phyloP scores from a whole-genome alignment of 2,329 filamentous ascomycete species.

The Pyrenophora seminiperda region DNA sequence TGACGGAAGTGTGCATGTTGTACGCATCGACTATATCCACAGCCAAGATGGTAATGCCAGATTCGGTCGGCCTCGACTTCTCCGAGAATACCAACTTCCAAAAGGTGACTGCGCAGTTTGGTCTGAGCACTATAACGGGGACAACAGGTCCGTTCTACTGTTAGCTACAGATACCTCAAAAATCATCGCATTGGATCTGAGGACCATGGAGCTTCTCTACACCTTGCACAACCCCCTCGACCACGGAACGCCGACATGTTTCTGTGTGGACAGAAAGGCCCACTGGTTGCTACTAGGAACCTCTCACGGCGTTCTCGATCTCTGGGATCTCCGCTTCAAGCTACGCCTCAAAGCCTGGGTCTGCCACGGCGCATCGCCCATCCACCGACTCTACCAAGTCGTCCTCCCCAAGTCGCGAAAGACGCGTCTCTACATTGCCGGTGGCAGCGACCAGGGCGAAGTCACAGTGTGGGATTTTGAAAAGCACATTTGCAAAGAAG shows the following conservation, averaged over 20 bases:
- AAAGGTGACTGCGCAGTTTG: slow-evolving; percentile 79
- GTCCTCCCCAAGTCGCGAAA: slow-evolving; percentile 69
- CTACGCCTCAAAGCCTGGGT: slow-evolving; percentile 88
- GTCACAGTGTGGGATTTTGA: slow-evolving; percentile 96
- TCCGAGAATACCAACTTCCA: slow-evolving; percentile 76
- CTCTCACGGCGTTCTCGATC: slow-evolving; percentile 85
- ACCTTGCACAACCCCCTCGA: slow-evolving; percentile 84
- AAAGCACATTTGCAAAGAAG: slow-evolving; percentile 83
- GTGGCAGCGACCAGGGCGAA: slow-evolving; percentile 84
- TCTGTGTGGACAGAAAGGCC: slow-evolving; percentile 81
- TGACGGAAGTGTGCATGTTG: slow-evolving; percentile 81
- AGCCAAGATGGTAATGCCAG: slow-evolving; percentile 61
- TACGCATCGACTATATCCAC: slow-evolving; percentile 75
- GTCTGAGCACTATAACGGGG: slow-evolving; percentile 88
- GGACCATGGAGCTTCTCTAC: slow-evolving; percentile 83
- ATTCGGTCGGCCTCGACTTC: slow-evolving; percentile 76
- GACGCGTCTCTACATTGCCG: slow-evolving; percentile 85
- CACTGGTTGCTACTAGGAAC: slow-evolving; percentile 94
- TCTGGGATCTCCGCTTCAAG: slow-evolving; percentile 97
- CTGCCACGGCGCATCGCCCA: slow-evolving; percentile 76
- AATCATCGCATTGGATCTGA: slow-evolving; percentile 81
- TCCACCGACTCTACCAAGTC: slow-evolving; percentile 70
- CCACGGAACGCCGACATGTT: slow-evolving; percentile 89
- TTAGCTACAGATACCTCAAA: slow-evolving; percentile 86
- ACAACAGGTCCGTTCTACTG: slow-evolving; percentile 79